Conservation (phyloP, 805 yeast genomes). For the Kodamaea hsintzibuensis region DNA sequence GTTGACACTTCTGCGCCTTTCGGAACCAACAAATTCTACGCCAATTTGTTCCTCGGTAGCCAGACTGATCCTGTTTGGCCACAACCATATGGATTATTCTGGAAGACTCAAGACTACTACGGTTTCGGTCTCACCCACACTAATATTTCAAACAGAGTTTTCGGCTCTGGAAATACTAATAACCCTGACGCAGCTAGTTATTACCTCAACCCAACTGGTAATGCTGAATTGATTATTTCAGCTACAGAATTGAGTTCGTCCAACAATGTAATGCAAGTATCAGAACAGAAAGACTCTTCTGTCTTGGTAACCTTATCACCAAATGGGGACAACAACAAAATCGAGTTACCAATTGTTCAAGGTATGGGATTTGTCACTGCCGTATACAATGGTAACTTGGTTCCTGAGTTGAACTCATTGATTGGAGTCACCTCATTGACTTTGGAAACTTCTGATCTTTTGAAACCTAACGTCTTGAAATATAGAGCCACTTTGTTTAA, state of each 20-base stretch:
- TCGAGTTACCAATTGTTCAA: slow-evolving; percentile 53
- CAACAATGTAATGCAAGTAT: slow-evolving; percentile 42
- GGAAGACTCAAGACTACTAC: slow-evolving; percentile 44
- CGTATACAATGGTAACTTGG: slow-evolving; percentile 51
- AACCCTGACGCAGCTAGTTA: slow-evolving; percentile 44
- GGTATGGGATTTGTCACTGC: slow-evolving; percentile 63
- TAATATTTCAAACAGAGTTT: slow-evolving; percentile 41
- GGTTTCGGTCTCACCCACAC: slow-evolving; percentile 69
- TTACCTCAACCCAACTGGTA: slow-evolving; percentile 56
- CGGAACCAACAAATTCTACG: slow-evolving; percentile 77
- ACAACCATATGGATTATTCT: slow-evolving; percentile 67
- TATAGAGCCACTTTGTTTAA: slow-evolving; percentile 40
- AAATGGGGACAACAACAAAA: slow-evolving; percentile 31
- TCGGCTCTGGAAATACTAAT: slow-evolving; percentile 48
- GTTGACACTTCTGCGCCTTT: slow-evolving; percentile 47
- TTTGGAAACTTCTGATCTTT: slow-evolving; percentile 28
- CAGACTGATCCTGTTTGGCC: slow-evolving; percentile 59
- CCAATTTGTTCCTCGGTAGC: slow-evolving; percentile 57
- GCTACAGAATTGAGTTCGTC: slow-evolving; percentile 46
- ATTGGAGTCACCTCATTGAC: slow-evolving; percentile 46
- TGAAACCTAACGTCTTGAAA: slow-evolving; percentile 36
- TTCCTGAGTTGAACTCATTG: slow-evolving; percentile 50
- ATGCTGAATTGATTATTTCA: slow-evolving; percentile 57
- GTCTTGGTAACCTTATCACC: slow-evolving; percentile 45
- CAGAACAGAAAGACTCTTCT: slow-evolving; percentile 52